Base-by-base conservation (phyloP, 371 early-diverging fungal genomes). In the Nematocida ironsii region DNA sequence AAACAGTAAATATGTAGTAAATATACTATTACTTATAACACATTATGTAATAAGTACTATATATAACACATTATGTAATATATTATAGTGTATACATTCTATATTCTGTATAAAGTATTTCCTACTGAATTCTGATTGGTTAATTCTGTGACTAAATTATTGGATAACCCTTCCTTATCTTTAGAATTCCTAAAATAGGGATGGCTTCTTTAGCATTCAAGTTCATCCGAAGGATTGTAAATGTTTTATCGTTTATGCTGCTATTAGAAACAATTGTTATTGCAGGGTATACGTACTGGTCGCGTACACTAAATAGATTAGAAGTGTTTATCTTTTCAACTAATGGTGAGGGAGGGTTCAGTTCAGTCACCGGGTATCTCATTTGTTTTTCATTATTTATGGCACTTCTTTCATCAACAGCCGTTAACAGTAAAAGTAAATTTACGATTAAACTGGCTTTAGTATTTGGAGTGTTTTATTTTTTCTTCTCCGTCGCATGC, bases 391-490 rank as follows among this genome's bases (percentile, higher is more conserved):
- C 71, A 0, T 18, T 78, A 5, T 78, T 78, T 55, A 68, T 78
- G 68, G 71, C 80, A 9, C 74, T 78, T 58, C 13, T 78, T 5
- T 61, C 69, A 27, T 78, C 80, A 4, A 78, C 80, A 7, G 16
- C 80, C 39, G 62, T 78, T 7, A 78, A 78, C 42, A 78, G 80
- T 69, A 78, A 78, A 60, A 78, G 80, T 58, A 78, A 78, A 71
- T 78, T 78, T 39, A 78, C 80, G 9, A 44, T 78, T 18, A 78
- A 78, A 40, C 50, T 78, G 13, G 68, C 71, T 25, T n/a, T 78
- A 16, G 5, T 61, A 27, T 78, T 48, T 58, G 71, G 61, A 9
- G 18, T 78, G 18, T 54, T 78, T 18, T 78, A 70, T 54, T 60
- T 48, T 33, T 4, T 71, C 18, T 58, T 70, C 48, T 75, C 56